Base-by-base conservation (phyloP, 306 rosid species). In the Lathyrus tuberosus region DNA sequence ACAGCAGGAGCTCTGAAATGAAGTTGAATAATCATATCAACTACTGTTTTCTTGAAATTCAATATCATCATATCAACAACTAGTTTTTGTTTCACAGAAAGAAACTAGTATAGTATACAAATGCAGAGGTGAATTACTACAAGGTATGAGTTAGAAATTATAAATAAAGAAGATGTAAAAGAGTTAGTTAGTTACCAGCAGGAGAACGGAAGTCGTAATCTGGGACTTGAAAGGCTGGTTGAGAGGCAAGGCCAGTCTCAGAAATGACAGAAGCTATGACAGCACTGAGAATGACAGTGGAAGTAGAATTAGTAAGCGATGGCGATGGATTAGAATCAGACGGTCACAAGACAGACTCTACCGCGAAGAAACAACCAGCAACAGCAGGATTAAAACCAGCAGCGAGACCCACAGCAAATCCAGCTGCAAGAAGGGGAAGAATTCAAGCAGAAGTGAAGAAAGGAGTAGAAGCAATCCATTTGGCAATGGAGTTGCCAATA, bases 331-430 rank as follows among this genome's bases (percentile, higher is more conserved):
- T 81, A 2, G 82, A 33, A 61, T 90, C 77, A 43, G 97, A 86
- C 18, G 98, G 96, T 97, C 98, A 93, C 73, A 90, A 79, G 57
- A 93, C 94, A 8, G 89, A 87, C 79, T 90, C 97, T 10, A 90
- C 86, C 3, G 98, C 91, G 2, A 94, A 90, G 73, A 88, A 94
- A 81, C 97, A 94, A 64, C 97, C 98, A 38, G 98, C 91, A 69
- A 94, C 88, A 57, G 97, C 97, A 78, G 97, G 91, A 87, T 90
- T 90, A 80, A 94, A 90, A 81, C 98, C 97, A 10, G 97, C 88
- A 62, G 98, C 78, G 72, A 94, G 82, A 41, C 98, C 98, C 40
- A 96, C 97, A n/a, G 98, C 97, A 65, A 97, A 88, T 74, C 97
- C 97, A 31, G 97, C 89, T 5, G 96, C 97, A 5, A 85, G 66